Percentiles rank a stretch among this genome's conserved stretches.
These are phyloP conservation scores for Vitis amurensis DNA, from an alignment of 164 flowering plant species.

Conservation along the genomic window DNA sequence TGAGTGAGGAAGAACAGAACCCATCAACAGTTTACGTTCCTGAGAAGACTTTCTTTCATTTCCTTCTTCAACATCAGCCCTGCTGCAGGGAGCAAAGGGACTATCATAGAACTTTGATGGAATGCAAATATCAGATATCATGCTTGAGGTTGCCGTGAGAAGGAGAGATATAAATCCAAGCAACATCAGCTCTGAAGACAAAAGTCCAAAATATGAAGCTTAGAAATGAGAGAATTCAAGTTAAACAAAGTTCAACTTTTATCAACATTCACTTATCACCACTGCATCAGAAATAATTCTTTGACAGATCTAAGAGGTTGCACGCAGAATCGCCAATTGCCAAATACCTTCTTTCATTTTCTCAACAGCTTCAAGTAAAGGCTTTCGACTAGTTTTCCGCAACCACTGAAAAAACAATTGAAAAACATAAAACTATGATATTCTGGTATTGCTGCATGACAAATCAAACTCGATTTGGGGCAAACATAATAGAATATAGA, in stretches of 20 bases:
- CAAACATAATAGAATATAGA: no score
- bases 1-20: slow-evolving; percentile 33
- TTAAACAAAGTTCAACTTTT: neutral
- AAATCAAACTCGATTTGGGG: no score
- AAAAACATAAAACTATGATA: slow-evolving; percentile 5
- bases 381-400: slow-evolving; percentile 81
- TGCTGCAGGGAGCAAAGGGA: slow-evolving; percentile 78
- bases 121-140: slow-evolving; percentile 85
- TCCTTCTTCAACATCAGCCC: slow-evolving; percentile 60
- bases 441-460: no score
- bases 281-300: neutral
- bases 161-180: slow-evolving; percentile 97
- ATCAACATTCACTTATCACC: neutral
- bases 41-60: slow-evolving; percentile 28
- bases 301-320: neutral
- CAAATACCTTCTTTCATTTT: slow-evolving; percentile 97
- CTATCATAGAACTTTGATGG: slow-evolving; percentile 75
- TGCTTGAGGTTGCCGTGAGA: slow-evolving; percentile 90
- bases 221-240: neutral
- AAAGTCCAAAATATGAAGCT: slow-evolving; percentile 16
- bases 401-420: slow-evolving; percentile 66
- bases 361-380: slow-evolving; percentile 87
- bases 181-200: slow-evolving; percentile 86
- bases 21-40: slow-evolving; percentile 60
- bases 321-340: neutral